Conservation (phyloP, 2,329 filamentous ascomycete genomes). For the Sclerotiophoma versabilis region DNA sequence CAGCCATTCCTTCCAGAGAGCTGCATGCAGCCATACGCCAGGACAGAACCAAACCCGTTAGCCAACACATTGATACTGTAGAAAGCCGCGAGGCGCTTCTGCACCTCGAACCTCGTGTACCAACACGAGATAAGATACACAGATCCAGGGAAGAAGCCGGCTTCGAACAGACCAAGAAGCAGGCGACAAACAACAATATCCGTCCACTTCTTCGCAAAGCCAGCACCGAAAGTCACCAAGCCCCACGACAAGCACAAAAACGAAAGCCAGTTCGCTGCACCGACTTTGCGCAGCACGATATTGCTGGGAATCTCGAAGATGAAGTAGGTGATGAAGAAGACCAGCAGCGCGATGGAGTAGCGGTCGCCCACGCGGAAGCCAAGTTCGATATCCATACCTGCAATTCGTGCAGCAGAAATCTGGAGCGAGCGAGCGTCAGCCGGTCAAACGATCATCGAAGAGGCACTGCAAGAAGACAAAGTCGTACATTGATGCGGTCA, state of each 20-base stretch:
- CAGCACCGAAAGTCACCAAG: constrained; percentile 24
- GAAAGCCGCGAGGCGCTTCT: constrained; percentile 58
- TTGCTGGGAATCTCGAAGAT: constrained; percentile 61
- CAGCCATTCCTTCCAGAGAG: constrained; percentile 20
- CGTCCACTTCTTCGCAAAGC: constrained; percentile 28
- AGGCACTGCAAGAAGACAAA: not conserved
- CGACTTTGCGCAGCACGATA: constrained; percentile 54
- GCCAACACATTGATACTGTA: constrained; percentile 60
- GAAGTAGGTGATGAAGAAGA: constrained; percentile 63
- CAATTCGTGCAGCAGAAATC: constrained; percentile 42
- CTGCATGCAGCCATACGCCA: constrained; percentile 53
- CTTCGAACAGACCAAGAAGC: constrained; percentile 33
- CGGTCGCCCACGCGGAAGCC: constrained; percentile 50
- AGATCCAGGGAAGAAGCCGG: constrained; percentile 15
- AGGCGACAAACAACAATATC: constrained; percentile 29
- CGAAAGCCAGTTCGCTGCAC: constrained; percentile 31
- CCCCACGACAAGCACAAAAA: constrained; percentile 33
- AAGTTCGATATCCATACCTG: constrained; percentile 57
- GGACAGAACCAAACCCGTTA: constrained; percentile 61
- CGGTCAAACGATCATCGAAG: not conserved
- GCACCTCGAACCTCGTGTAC: constrained; percentile 61
- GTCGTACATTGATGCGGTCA: constrained; percentile 28
- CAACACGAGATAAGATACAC: constrained; percentile 28
- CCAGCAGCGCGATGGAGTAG: constrained; percentile 58
- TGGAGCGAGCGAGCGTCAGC: not conserved